phyloP scores from a whole-genome alignment of 805 yeast species.

The Candida methanosorbosa region DNA sequence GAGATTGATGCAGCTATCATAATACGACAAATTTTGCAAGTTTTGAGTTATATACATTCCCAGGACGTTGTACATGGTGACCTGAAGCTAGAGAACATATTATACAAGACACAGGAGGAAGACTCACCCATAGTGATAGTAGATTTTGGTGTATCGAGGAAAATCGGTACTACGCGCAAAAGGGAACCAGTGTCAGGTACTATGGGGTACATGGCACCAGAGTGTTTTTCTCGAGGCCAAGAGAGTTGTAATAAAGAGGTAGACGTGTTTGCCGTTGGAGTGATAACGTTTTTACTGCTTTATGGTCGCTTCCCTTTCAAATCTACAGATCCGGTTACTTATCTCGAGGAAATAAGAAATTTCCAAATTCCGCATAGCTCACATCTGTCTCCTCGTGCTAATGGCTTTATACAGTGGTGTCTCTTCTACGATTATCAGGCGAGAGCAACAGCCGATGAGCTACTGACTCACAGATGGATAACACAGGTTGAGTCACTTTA shows the following conservation, averaged over 20 bases:
- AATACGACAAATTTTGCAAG: conserved; percentile 58
- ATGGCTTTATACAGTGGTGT: conserved; percentile 1
- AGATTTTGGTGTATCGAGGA: conserved; percentile 83
- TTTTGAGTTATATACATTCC: conserved; percentile 64
- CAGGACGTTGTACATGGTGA: conserved; percentile 67
- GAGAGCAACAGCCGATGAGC: not conserved
- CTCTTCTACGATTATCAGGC: not conserved
- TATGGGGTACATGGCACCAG: conserved; percentile 91
- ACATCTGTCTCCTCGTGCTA: too few relatives aligned
- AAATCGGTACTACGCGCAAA: conserved; percentile 28
- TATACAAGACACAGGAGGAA: conserved; percentile 45
- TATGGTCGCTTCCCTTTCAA: conserved; percentile 1
- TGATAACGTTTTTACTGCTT: not conserved
- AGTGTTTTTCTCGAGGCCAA: conserved; percentile 40
- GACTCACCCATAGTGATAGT: conserved; percentile 71
- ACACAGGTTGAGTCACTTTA: too few relatives aligned
- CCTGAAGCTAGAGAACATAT: conserved; percentile 64
- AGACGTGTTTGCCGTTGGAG: conserved; percentile 1
- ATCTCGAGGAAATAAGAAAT: too few relatives aligned
- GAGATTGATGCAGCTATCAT: conserved; percentile 73
- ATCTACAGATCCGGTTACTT: too few relatives aligned
- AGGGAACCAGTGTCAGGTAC: conserved; percentile 39
- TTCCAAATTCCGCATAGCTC: too few relatives aligned
- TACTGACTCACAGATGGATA: conserved; percentile 1
- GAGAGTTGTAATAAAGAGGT: not conserved